Base-by-base conservation (phyloP, 2,329 filamentous ascomycete species). In the Hypoxylon sp. region DNA sequence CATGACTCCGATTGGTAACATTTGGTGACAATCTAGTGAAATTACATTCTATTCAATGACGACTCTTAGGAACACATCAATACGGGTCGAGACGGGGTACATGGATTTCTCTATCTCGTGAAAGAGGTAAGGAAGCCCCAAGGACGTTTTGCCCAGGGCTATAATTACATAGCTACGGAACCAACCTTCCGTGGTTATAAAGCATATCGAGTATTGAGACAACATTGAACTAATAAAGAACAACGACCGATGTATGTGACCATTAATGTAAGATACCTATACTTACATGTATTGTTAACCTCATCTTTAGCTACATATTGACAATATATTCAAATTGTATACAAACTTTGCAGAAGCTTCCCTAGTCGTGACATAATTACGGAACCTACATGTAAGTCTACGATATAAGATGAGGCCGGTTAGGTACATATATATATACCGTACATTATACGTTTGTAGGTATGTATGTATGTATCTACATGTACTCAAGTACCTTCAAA, bases 91-190 rank as follows among this genome's bases (percentile, higher is more conserved):
- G 13, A 39, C 14, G 14, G 5, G 8, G 26, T 29, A 29, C 8
- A 3, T 6, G 5, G 26, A 29, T 29, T 29, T 29, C 26, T 6
- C 26, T 29, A 29, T 29, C 26, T 29, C n/a, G n/a, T n/a, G n/a
- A n/a, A n/a, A n/a, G n/a, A 19, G 19, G 6, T 19, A 31, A 37
- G 4, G 6, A 19, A 39, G 37, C 29, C n/a, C 29, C 31, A 14
- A 33, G 33, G 19, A 50, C 13, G 13, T 24, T 39, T 24, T 50
- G 9, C 19, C 19, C 11, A 17, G 2, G 17, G 10, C 22, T 26
- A 50, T 31, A 29, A 47, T 14, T 39, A 48, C 26, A 39, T 33
- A 17, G 19, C 39, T 26, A 35, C 54, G 44, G 54, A 57, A 35
- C 29, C n/a, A 37, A n/a, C 9, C 17, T 44, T 57, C 54, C 54